Percentiles rank a stretch among this genome's conserved stretches.
phyloP scores from a whole-genome alignment of 768 basidiomycete species.

The Phylloporus sp. region DNA sequence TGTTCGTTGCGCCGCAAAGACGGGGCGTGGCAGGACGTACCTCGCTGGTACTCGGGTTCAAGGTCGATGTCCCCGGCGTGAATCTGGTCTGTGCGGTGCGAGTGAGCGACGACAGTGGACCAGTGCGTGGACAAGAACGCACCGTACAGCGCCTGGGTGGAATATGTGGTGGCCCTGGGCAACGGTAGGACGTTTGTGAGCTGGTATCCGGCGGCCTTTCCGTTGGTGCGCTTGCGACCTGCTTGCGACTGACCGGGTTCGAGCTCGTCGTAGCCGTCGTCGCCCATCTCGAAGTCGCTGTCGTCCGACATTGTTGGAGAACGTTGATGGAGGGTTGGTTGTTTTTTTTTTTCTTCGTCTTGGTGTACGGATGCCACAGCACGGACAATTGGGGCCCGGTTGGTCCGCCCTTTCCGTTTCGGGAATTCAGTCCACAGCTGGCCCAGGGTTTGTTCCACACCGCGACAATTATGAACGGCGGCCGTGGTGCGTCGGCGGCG shows the following conservation, averaged over 20 bases:
- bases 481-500: no score
- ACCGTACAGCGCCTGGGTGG: slow-evolving; percentile 59
- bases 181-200: slow-evolving; percentile 46
- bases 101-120: not conserved
- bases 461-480: no score
- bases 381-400: no score
- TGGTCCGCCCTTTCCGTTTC: slow-evolving; percentile 2
- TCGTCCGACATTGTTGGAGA: slow-evolving; percentile 12
- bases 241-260: no score
- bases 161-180: slow-evolving; percentile 59
- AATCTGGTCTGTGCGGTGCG: slow-evolving; percentile 54
- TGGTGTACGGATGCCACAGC: no score
- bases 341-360: no score
- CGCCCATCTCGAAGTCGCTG: slow-evolving; percentile 19
- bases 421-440: no score
- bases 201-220: slow-evolving; percentile 19
- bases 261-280: slow-evolving; percentile 16
- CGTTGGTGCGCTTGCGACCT: no score
- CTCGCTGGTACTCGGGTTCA: slow-evolving; percentile 77
- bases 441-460: no score
- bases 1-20: not conserved
- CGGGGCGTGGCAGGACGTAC: slow-evolving; percentile 28
- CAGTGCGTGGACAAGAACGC: not conserved
- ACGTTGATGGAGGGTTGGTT: no score
- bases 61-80: slow-evolving; percentile 58